These are phyloP conservation scores for Hyphodiscus hymeniophilus DNA, from an alignment of 495 filamentous ascomycete genomes.

Conservation along the genomic window DNA sequence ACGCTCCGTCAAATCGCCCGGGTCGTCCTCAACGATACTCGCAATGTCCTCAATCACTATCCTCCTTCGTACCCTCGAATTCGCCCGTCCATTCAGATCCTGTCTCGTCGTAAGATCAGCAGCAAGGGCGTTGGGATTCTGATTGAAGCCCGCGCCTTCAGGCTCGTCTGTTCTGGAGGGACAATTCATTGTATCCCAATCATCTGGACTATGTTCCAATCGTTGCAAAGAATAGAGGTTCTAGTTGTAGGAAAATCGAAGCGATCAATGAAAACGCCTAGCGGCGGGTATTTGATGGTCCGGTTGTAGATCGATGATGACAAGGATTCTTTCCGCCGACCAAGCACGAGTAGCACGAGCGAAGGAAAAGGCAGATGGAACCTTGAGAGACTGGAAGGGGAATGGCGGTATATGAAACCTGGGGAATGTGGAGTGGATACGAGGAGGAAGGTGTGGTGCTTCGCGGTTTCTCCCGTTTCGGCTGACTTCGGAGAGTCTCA, in stretches of 20 bases:
- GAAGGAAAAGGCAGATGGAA: not conserved
- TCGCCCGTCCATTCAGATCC: constrained; percentile 50
- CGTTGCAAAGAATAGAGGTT: too few relatives aligned
- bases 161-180: constrained; percentile 45
- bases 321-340: not conserved
- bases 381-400: too few relatives aligned
- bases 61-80: constrained; percentile 35
- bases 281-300: too few relatives aligned
- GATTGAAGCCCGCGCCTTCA: constrained; percentile 44
- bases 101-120: constrained; percentile 46
- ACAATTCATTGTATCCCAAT: constrained; percentile 43
- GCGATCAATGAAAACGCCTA: not conserved
- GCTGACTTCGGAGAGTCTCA: too few relatives aligned
- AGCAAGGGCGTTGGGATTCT: constrained; percentile 42
- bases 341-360: too few relatives aligned
- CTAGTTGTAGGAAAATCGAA: too few relatives aligned
- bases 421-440: constrained; percentile 5
- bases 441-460: not conserved
- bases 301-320: not conserved
- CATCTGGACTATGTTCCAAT: too few relatives aligned
- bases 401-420: not conserved
- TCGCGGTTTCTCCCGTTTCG: too few relatives aligned
- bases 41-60: constrained; percentile 23
- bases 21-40: constrained; percentile 11
- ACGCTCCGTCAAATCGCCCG: constrained; percentile 13